Conservation (phyloP, 2,329 filamentous ascomycete species). For the Penicillium sp. region DNA sequence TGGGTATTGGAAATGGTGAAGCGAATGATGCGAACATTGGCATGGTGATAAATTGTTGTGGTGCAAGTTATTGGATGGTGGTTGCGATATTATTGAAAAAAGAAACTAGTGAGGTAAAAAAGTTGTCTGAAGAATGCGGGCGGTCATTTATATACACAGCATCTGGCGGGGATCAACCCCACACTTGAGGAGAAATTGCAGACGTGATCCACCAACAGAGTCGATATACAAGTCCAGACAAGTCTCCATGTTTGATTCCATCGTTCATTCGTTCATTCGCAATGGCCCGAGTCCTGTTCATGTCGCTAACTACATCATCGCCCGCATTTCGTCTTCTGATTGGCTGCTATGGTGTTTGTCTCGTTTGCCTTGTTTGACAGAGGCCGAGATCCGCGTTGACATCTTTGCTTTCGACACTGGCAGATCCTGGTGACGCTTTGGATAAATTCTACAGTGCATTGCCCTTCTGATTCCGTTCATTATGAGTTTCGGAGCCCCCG, state of each 20-base stretch:
- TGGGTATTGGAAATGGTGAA: neutral
- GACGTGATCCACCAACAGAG: too few relatives aligned
- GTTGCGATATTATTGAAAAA: too few relatives aligned
- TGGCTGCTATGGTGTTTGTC: constrained; percentile 21
- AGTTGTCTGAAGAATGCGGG: too few relatives aligned
- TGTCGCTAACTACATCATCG: constrained; percentile 13
- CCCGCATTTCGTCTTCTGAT: constrained; percentile 8
- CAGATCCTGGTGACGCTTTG: too few relatives aligned
- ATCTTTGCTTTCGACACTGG: too few relatives aligned
- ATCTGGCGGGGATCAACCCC: too few relatives aligned
- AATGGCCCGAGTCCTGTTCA: constrained; percentile 1
- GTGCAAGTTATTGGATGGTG: too few relatives aligned
- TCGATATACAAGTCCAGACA: too few relatives aligned
- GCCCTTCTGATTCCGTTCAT: neutral
- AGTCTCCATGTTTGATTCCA: neutral
- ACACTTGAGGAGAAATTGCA: too few relatives aligned
- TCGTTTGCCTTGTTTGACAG: constrained; percentile 30
- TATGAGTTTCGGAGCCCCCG: constrained; percentile 63
- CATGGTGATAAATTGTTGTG: constrained; percentile 10
- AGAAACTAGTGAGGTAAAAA: too few relatives aligned
- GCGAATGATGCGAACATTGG: constrained; percentile 18
- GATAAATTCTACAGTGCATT: too few relatives aligned
- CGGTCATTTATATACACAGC: too few relatives aligned
- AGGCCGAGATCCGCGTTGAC: neutral
- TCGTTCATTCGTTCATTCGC: constrained; percentile 6